Base-by-base conservation (phyloP, 164 flowering plant genomes). In the Paratinospora sagittata region DNA sequence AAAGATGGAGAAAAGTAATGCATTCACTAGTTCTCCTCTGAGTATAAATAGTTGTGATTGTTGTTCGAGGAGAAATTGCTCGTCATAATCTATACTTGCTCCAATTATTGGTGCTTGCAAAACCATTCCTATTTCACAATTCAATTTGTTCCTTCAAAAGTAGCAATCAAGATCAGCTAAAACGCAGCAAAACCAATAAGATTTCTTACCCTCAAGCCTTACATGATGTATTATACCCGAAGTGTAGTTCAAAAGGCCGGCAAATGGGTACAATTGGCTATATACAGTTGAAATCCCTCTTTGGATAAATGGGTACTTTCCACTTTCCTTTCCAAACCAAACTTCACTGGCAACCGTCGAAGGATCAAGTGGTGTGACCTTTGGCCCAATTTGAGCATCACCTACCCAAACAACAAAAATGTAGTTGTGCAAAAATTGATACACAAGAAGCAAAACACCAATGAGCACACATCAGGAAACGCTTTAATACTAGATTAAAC, bases 151-250 rank as follows among this genome's bases (percentile, higher is more conserved):
- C 3, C 13, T 52, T 52, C 60, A 52, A 52, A 52, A 19, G 19
- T 52, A 52, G 6, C 67, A 27, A 33, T 13, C 33, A 30, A 19
- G 34, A 30, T 4, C 17, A 27, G 26, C 8, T 34, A 64, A 19
- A 37, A 34, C 24, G 23, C 34, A 41, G 36, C 26, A 17, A 34
- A 30, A 33, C 2, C 19, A 24, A 24, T 21, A 16, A 14, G 33
- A 19, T 62, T 64, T 47, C 8, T 70, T 80, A 90, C 98, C 97
- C 72, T 89, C 80, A 73, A 93, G 74, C 73, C 73, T 83, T 30
- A 90, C 98, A 81, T 91, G 98, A 80, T 93, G 98, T 79, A 93
- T 89, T 75, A 91, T 90, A 65, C 89, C 96, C 5, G 98, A 93
- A 13, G 98, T 90, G 75, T 93, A 93, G 77, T 93, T 93, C 78